These are phyloP conservation scores for Volvariella volvacea DNA, from an alignment of 1,284 basidiomycete species.

Conservation along the genomic window DNA sequence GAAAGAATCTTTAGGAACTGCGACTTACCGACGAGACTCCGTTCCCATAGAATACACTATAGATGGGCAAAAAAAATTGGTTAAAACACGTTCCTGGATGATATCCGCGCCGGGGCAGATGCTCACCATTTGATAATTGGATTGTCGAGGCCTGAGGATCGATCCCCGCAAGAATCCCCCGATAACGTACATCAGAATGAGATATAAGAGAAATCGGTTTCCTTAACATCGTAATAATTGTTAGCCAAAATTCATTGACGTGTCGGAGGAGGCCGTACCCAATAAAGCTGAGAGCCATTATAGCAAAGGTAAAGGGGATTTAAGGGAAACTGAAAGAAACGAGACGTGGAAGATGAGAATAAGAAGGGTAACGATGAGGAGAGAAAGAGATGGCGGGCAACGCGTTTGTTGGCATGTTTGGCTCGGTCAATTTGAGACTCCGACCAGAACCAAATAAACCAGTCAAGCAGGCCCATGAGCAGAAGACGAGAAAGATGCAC, in stretches of 20 bases:
- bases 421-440: too few relatives aligned
- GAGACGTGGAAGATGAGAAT: too few relatives aligned
- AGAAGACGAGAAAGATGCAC: too few relatives aligned
- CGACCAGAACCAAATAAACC: too few relatives aligned
- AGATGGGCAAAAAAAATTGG: background rate
- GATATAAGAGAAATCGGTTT: constrained; percentile 89
- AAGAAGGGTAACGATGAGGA: too few relatives aligned
- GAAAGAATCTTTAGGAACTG: constrained; percentile 3
- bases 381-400: too few relatives aligned
- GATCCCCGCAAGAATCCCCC: constrained; percentile 80
- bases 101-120: too few relatives aligned
- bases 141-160: constrained; percentile 81
- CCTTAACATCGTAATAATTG: constrained; percentile 35
- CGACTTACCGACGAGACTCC: constrained; percentile 69
- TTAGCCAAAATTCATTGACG: constrained; percentile 6
- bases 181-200: constrained; percentile 86
- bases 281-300: constrained; percentile 69
- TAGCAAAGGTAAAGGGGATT: too few relatives aligned
- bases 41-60: constrained; percentile 86
- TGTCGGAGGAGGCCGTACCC: constrained; percentile 34
- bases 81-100: too few relatives aligned
- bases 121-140: constrained; percentile 77
- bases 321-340: too few relatives aligned
- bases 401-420: too few relatives aligned
- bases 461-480: too few relatives aligned